Base-by-base conservation (phyloP, 805 yeast species). In the Kazachstania psychrophila region DNA sequence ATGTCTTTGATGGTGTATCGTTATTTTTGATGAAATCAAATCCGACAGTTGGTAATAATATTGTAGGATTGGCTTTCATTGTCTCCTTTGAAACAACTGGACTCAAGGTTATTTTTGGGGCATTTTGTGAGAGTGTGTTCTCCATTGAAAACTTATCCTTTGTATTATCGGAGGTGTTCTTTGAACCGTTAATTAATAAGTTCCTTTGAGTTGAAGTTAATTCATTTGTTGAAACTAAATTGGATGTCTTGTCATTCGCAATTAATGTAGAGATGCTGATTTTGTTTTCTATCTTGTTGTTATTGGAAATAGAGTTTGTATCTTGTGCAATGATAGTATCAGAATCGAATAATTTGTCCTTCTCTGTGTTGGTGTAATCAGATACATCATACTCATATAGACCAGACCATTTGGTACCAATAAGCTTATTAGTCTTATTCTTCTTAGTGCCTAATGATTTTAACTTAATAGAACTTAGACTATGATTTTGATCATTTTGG, bases 301-400 rank as follows among this genome's bases (percentile, higher is more conserved):
- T 12, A n/a, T n/a, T n/a, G n/a, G n/a, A n/a, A n/a, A n/a, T n/a
- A n/a, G n/a, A n/a, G n/a, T n/a, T n/a, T n/a, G n/a, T n/a, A n/a
- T n/a, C n/a, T n/a, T n/a, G n/a, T n/a, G n/a, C n/a, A n/a, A n/a
- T n/a, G n/a, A n/a, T n/a, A n/a, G n/a, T n/a, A n/a, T n/a, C n/a
- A n/a, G n/a, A n/a, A n/a, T n/a, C n/a, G n/a, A n/a, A n/a, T n/a
- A n/a, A n/a, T n/a, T n/a, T n/a, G n/a, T n/a, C n/a, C n/a, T n/a
- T n/a, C n/a, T n/a, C n/a, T n/a, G n/a, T n/a, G n/a, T n/a, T n/a
- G n/a, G n/a, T n/a, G n/a, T 38, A 37, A 34, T 42, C 44, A 23
- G 56, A 41, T 4, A 49, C 33, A 37, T 55, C 58, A 31, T 56
- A 58, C 33, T 54, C 56, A 25, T 55, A 49, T 26, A 51, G 47